Evolutionary conservation across 352 stramenopile species (phyloP).

Genomic region (Phytopythium ostracodes): DNA sequence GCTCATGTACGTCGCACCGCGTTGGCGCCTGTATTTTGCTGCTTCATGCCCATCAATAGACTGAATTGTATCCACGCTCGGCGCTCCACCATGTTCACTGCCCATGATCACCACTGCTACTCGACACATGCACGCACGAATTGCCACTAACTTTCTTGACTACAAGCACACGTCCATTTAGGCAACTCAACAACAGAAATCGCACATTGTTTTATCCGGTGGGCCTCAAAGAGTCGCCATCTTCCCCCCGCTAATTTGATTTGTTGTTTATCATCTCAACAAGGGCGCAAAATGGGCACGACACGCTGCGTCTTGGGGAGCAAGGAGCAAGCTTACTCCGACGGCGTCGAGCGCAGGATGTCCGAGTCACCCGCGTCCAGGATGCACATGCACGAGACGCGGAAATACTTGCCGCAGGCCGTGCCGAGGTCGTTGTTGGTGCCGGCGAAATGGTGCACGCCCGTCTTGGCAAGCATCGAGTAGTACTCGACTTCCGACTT

Average conservation of each 20-base stretch:
- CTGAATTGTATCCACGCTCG: background rate
- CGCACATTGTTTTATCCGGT: conserved; percentile 1
- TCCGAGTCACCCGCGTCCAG: conserved; percentile 98
- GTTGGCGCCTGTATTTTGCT: background rate
- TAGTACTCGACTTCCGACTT: conserved; percentile 99
- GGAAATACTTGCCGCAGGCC: conserved; percentile 99
- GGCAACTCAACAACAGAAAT: too few species aligned
- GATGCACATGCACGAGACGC: conserved; percentile 95
- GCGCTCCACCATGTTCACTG: too few species aligned
- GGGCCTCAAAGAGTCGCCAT: conserved; percentile 11
- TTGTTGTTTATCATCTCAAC: background rate
- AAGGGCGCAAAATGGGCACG: background rate
- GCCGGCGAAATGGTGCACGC: conserved; percentile 98
- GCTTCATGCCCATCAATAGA: conserved; percentile 1
- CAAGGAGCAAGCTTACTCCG: conserved; percentile 53
- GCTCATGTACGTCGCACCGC: background rate
- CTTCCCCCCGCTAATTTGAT: conserved; percentile 3
- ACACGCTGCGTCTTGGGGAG: background rate
- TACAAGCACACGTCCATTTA: too few species aligned
- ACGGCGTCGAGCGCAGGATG: conserved; percentile 90
- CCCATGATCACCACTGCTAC: background rate
- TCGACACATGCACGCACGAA: too few species aligned
- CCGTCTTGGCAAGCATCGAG: conserved; percentile 98
- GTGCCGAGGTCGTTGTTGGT: conserved; percentile 99
- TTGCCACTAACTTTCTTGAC: too few species aligned